Percentiles rank a stretch among this genome's conserved stretches.
These are phyloP conservation scores for Pachyrhizus erosus DNA, from an alignment of 306 rosid genomes.

Conservation along the genomic window DNA sequence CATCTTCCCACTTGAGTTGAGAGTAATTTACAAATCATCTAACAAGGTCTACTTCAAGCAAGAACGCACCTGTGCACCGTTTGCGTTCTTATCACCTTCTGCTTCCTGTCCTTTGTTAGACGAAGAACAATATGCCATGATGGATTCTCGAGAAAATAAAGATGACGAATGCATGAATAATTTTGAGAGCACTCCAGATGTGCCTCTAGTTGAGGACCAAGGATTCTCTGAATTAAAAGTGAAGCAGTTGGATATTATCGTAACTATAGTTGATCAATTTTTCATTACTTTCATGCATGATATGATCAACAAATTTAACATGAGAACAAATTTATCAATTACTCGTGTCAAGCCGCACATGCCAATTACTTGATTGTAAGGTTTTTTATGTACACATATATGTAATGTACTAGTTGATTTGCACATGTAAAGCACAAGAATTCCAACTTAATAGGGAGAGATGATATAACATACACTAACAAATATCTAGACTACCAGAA, in stretches of 20 bases:
- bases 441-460: not conserved
- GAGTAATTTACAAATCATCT: not conserved
- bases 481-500: not conserved
- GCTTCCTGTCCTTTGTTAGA: slow-evolving; percentile 73
- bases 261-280: not conserved
- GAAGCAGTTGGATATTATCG: not conserved
- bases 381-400: not conserved
- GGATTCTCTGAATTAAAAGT: slow-evolving; percentile 6
- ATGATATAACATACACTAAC: slow-evolving; percentile 2
- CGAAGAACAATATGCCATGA: slow-evolving; percentile 34
- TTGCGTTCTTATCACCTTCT: slow-evolving; percentile 77
- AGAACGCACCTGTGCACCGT: slow-evolving; percentile 95
- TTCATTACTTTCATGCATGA: not conserved
- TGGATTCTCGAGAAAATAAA: slow-evolving; percentile 51
- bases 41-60: slow-evolving; percentile 48
- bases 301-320: not conserved
- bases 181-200: not conserved
- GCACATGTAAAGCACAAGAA: not conserved
- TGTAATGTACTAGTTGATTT: slow-evolving; percentile 1
- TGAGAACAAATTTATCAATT: not conserved
- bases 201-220: not conserved
- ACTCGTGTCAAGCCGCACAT: not conserved
- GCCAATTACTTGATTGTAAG: not conserved
- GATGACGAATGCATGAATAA: slow-evolving; percentile 44
- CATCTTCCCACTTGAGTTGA: not conserved